Percentiles rank a stretch among this genome's conserved stretches.
Conservation (phyloP, 768 basidiomycete genomes). For the Mycena vitilis region DNA sequence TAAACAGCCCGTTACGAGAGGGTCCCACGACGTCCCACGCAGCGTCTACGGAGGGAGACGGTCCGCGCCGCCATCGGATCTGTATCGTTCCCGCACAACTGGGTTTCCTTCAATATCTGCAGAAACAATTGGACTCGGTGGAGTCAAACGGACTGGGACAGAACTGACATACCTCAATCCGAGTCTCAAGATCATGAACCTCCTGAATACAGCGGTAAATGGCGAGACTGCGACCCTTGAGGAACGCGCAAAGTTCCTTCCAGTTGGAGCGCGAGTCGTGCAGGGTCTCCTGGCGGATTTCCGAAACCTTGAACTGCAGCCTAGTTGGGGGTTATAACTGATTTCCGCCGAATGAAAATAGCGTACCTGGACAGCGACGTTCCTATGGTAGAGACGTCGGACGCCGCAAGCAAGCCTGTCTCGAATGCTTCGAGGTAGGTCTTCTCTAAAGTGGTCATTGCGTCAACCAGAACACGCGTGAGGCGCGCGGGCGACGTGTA, state of each 20-base stretch:
- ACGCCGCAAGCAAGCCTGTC: not conserved
- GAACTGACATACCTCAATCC: not conserved
- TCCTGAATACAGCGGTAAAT: not conserved
- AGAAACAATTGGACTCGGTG: not conserved
- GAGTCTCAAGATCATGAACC: not conserved
- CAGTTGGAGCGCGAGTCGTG: too few relatives aligned
- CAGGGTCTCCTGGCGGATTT: too few relatives aligned
- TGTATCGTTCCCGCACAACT: too few relatives aligned
- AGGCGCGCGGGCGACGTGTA: conserved; percentile 3
- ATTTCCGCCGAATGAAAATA: too few relatives aligned
- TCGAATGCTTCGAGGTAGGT: conserved; percentile 9
- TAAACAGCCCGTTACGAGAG: too few relatives aligned
- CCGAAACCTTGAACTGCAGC: too few relatives aligned
- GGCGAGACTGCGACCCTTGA: too few relatives aligned
- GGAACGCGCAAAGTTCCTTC: too few relatives aligned
- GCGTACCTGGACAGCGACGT: not conserved
- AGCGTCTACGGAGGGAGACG: too few relatives aligned
- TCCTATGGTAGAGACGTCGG: not conserved
- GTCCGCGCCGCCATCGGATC: too few relatives aligned
- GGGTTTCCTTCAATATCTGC: not conserved
- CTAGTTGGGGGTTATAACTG: too few relatives aligned
- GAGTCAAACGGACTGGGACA: not conserved
- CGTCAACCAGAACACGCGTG: not conserved
- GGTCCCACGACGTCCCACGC: too few relatives aligned
- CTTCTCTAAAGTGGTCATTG: not conserved